Conservation (phyloP, 2,329 filamentous ascomycete species). For the Colletotrichum siamense region DNA sequence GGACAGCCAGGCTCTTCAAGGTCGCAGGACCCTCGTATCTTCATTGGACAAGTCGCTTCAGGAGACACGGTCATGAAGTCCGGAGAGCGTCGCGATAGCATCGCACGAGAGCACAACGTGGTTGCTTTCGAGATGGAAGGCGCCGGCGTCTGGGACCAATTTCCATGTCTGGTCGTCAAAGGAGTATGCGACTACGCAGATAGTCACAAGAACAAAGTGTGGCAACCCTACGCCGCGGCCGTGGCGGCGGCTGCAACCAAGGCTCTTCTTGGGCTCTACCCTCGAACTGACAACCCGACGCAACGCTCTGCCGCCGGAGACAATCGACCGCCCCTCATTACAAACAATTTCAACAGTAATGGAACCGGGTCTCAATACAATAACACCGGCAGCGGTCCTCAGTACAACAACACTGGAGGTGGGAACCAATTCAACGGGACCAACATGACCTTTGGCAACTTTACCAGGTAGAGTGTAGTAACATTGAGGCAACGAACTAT, state of each 20-base stretch:
- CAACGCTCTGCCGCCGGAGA: not conserved
- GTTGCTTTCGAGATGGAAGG: conserved; percentile 42
- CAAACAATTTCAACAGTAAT: not conserved
- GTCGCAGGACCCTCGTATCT: not conserved
- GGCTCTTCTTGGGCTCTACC: conserved; percentile 24
- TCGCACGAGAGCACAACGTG: conserved; percentile 30
- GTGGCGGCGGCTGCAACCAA: conserved; percentile 37
- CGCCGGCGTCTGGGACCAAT: conserved; percentile 33
- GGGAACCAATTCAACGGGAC: not conserved
- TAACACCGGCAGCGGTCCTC: not conserved
- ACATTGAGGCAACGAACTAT: fast-evolving
- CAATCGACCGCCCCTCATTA: not conserved
- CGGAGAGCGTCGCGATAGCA: conserved; percentile 36
- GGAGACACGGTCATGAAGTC: conserved; percentile 46
- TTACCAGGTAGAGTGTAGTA: not conserved
- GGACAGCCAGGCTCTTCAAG: not conserved
- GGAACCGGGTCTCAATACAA: not conserved
- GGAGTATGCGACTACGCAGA: conserved; percentile 45
- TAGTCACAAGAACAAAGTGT: conserved; percentile 41
- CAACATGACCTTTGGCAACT: not conserved
- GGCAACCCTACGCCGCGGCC: conserved; percentile 41
- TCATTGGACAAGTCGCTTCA: conserved; percentile 35
- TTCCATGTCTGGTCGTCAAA: conserved; percentile 44
- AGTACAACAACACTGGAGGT: not conserved
- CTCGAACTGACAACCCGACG: not conserved